These are phyloP conservation scores for Chrysoporthe puriensis DNA, from an alignment of 2,329 filamentous ascomycete species.

Conservation along the genomic window DNA sequence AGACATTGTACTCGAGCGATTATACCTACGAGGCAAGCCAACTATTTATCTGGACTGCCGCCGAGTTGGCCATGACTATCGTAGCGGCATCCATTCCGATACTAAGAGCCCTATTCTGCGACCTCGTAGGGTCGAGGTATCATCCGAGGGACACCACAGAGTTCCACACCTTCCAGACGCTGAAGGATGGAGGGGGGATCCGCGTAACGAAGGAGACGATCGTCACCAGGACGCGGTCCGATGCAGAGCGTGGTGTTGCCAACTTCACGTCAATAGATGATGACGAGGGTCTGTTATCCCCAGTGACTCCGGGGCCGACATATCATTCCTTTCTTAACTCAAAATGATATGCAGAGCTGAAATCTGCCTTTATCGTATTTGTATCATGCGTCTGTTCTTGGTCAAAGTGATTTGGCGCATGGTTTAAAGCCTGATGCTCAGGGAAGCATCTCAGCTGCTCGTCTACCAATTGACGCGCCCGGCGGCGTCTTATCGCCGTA, in stretches of 20 bases:
- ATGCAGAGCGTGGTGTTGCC: not conserved
- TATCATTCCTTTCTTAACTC: not conserved
- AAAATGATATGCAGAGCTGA: not conserved
- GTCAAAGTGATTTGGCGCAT: not conserved
- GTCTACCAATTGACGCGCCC: not conserved
- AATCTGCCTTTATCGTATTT: not conserved
- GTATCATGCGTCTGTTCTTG: not conserved
- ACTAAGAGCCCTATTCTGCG: constrained; percentile 10
- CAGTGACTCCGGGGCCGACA: not conserved
- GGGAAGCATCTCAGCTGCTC: not conserved
- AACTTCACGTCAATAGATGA: not conserved
- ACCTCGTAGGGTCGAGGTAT: not conserved
- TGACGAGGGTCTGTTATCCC: not conserved
- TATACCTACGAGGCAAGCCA: constrained; percentile 25
- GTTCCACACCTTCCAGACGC: constrained; percentile 14
- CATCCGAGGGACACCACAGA: not conserved
- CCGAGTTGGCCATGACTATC: constrained; percentile 36
- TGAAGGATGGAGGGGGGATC: constrained; percentile 1
- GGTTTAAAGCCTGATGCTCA: not conserved
- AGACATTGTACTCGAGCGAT: constrained; percentile 16
- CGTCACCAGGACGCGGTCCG: not conserved
- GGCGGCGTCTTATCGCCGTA: too few relatives aligned
- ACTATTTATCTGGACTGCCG: constrained; percentile 31
- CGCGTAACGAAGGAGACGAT: constrained; percentile 12
- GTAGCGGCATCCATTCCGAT: constrained; percentile 38